Evolutionary conservation across 345 rosid species (phyloP).

Genomic region (Boechera stricta): DNA sequence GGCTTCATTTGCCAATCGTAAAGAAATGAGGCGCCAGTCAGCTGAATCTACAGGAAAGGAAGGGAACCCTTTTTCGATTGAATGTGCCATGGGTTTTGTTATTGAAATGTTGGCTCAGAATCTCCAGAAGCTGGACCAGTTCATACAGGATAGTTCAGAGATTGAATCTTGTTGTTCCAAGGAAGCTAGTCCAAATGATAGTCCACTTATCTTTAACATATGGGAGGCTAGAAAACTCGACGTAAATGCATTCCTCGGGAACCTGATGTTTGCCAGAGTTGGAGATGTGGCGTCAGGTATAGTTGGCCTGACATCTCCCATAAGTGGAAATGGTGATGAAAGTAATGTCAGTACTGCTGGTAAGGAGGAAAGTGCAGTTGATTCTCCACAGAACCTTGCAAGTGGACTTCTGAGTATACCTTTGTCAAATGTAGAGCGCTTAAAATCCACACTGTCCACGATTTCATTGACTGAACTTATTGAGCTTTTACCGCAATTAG

Average conservation of each 20-base stretch:
- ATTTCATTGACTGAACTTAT: slow-evolving; percentile 80
- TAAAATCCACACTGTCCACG: slow-evolving; percentile 80
- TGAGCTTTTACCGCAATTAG: slow-evolving; percentile 84
- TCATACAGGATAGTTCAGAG: slow-evolving; percentile 49
- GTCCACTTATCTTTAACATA: slow-evolving; percentile 56
- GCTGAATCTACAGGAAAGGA: slow-evolving; percentile 41
- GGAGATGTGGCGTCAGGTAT: slow-evolving; percentile 85
- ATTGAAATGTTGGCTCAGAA: slow-evolving; percentile 64
- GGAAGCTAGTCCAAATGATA: slow-evolving; percentile 51
- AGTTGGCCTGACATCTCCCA: slow-evolving; percentile 70
- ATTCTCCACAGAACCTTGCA: slow-evolving; percentile 71
- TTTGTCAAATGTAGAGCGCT: slow-evolving; percentile 88
- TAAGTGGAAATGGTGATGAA: slow-evolving; percentile 63
- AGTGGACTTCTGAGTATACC: slow-evolving; percentile 85
- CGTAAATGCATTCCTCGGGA: slow-evolving; percentile 81
- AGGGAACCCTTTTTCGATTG: slow-evolving; percentile 53
- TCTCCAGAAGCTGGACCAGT: slow-evolving; percentile 71
- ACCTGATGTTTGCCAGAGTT: slow-evolving; percentile 85
- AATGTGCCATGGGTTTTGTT: slow-evolving; percentile 59
- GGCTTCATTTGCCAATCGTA: slow-evolving; percentile 42
- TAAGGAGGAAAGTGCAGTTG: slow-evolving; percentile 63
- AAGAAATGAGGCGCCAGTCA: slow-evolving; percentile 41
- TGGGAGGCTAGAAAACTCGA: slow-evolving; percentile 86
- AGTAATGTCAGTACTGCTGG: slow-evolving; percentile 48
- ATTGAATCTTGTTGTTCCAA: slow-evolving; percentile 43